Percentiles rank a stretch among this genome's conserved stretches.
Conservation (phyloP, 2,329 filamentous ascomycete genomes). For the Colletotrichum lini region DNA sequence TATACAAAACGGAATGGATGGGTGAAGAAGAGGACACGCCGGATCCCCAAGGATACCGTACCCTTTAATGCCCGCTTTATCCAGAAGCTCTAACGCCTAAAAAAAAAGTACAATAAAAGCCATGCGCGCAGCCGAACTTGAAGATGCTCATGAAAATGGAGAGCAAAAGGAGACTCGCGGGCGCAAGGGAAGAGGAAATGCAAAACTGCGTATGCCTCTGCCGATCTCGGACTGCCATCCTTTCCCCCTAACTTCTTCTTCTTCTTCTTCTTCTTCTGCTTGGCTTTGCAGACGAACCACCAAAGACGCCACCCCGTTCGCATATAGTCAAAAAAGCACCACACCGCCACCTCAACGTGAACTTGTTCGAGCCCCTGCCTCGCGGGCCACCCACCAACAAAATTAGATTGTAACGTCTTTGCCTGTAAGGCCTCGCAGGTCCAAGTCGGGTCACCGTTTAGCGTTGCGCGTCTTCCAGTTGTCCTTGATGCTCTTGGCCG, state of each 20-base stretch:
- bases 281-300: slow-evolving; percentile 9
- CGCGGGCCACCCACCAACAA: background rate
- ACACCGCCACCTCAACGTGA: background rate
- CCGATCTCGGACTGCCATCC: background rate
- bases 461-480: slow-evolving; percentile 79
- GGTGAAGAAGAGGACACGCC: background rate
- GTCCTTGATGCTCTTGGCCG: slow-evolving; percentile 79
- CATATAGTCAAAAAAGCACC: background rate
- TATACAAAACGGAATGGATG: background rate
- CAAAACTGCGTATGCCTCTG: background rate
- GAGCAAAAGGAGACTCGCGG: background rate
- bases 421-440: background rate
- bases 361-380: background rate
- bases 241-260: background rate
- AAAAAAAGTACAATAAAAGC: slow-evolving; percentile 9
- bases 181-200: background rate
- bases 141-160: background rate
- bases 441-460: slow-evolving; percentile 18
- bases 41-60: background rate
- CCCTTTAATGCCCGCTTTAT: slow-evolving; percentile 17
- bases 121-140: background rate
- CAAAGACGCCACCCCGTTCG: slow-evolving; percentile 11
- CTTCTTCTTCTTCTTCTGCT: background rate
- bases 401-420: background rate
- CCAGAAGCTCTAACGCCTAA: slow-evolving; percentile 28